Evolutionary conservation across 257 asterid species (phyloP).

Genomic region (Solanum gandarillasii): DNA sequence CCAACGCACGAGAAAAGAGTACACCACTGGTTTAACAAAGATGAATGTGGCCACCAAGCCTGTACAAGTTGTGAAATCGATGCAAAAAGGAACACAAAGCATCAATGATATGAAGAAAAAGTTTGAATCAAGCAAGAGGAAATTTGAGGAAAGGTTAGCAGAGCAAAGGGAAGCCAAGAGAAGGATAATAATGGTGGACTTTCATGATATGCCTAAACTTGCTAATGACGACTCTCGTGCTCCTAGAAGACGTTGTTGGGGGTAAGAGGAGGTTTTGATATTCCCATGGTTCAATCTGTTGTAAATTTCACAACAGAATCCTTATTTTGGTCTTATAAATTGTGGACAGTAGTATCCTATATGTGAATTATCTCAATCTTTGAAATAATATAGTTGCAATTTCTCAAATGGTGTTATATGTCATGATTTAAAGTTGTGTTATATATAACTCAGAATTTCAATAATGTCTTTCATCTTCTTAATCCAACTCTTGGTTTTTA

Average conservation of each 20-base stretch:
- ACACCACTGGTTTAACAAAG: neutral
- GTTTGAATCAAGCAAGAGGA: neutral
- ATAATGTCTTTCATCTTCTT: neutral
- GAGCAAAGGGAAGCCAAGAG: neutral
- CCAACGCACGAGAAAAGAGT: too few relatives aligned
- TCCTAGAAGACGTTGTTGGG: neutral
- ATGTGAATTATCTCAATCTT: neutral
- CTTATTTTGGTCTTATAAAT: neutral
- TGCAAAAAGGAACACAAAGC: neutral
- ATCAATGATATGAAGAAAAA: neutral
- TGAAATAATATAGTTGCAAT: neutral
- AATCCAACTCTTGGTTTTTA: neutral
- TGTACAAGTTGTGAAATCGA: neutral
- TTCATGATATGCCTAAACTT: neutral
- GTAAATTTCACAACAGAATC: neutral
- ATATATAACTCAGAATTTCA: neutral
- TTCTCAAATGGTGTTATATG: neutral
- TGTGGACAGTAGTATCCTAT: neutral
- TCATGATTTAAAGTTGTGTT: neutral
- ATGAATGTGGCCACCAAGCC: neutral
- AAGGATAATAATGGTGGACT: neutral
- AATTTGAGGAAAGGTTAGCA: neutral
- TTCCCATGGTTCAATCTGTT: neutral
- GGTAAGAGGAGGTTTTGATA: neutral
- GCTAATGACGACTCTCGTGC: neutral